These are phyloP conservation scores for Caryocar brasiliense DNA, from an alignment of 441 rosid genomes.

Conservation along the genomic window DNA sequence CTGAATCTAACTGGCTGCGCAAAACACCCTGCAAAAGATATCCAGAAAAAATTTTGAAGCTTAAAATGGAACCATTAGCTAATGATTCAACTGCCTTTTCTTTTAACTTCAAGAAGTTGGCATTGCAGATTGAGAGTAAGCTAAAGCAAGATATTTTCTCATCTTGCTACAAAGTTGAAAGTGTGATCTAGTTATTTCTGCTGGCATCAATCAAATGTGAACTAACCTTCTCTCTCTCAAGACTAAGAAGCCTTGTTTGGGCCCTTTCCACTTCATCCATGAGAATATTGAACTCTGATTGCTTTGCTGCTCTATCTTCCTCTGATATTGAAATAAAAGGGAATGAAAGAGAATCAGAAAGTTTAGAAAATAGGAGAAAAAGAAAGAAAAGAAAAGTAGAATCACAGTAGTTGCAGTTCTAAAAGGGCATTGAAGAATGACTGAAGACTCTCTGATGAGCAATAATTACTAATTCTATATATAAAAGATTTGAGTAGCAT, in stretches of 20 bases:
- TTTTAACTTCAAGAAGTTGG: too few relatives aligned
- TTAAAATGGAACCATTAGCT: not conserved
- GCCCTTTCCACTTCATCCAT: slow-evolving; percentile 99
- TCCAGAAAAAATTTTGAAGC: slow-evolving; percentile 9
- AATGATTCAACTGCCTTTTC: too few relatives aligned
- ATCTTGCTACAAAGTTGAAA: too few relatives aligned
- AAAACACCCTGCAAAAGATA: slow-evolving; percentile 59
- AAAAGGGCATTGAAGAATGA: too few relatives aligned
- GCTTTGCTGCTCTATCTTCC: slow-evolving; percentile 90
- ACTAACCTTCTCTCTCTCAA: slow-evolving; percentile 96
- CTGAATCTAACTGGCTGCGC: slow-evolving; percentile 80
- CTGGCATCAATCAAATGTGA: slow-evolving; percentile 11
- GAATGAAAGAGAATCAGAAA: not conserved
- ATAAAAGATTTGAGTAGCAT: not conserved
- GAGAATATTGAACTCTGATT: slow-evolving; percentile 82
- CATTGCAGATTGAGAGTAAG: too few relatives aligned
- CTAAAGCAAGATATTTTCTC: too few relatives aligned
- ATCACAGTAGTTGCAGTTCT: not conserved
- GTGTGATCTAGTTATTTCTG: too few relatives aligned
- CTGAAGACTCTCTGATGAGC: too few relatives aligned
- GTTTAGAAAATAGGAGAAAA: not conserved
- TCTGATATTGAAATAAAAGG: slow-evolving; percentile 38
- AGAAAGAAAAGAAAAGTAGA: not conserved
- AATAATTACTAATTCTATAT: not conserved
- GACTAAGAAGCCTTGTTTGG: slow-evolving; percentile 88